Evolutionary conservation across 306 rosid genomes (phyloP).

Genomic region (Medicago lupulina): DNA sequence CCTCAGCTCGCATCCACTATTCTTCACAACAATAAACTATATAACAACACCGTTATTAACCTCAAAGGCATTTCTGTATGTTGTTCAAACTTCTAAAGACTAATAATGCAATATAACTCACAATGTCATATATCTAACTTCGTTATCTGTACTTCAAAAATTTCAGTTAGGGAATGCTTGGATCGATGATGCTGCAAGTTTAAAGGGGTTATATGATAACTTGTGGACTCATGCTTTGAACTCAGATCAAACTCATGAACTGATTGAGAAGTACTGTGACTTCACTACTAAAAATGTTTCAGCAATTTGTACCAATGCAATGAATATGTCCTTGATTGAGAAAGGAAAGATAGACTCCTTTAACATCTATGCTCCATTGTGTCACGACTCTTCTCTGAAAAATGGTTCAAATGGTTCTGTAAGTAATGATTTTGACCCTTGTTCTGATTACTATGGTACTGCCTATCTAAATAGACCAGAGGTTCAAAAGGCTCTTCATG

Average conservation of each 20-base stretch:
- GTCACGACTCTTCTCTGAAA: conserved; percentile 41
- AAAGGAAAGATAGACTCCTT: conserved; percentile 40
- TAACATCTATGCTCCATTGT: conserved; percentile 62
- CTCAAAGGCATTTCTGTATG: conserved; percentile 64
- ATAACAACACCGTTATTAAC: conserved; percentile 46
- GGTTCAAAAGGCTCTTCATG: conserved; percentile 64
- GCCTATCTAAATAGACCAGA: conserved; percentile 58
- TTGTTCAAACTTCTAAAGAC: background rate
- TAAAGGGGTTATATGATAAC: conserved; percentile 46
- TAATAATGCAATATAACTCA: background rate
- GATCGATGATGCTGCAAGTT: conserved; percentile 48
- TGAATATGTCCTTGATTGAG: conserved; percentile 10
- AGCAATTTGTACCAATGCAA: conserved; percentile 32
- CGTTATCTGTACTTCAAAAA: background rate
- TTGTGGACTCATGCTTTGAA: conserved; percentile 59
- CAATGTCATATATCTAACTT: background rate
- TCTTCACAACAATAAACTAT: conserved; percentile 33
- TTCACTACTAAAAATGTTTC: conserved; percentile 31
- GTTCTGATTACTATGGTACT: conserved; percentile 45
- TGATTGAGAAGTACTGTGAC: conserved; percentile 52
- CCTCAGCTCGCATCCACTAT: conserved; percentile 67
- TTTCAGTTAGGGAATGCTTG: conserved; percentile 66
- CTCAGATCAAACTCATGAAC: conserved; percentile 62
- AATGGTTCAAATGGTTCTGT: conserved; percentile 44
- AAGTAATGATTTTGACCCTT: conserved; percentile 57